Percentiles rank a stretch among this genome's conserved stretches.
Evolutionary conservation across 768 basidiomycete species (phyloP).

Genomic region (Chalciporus piperatus): DNA sequence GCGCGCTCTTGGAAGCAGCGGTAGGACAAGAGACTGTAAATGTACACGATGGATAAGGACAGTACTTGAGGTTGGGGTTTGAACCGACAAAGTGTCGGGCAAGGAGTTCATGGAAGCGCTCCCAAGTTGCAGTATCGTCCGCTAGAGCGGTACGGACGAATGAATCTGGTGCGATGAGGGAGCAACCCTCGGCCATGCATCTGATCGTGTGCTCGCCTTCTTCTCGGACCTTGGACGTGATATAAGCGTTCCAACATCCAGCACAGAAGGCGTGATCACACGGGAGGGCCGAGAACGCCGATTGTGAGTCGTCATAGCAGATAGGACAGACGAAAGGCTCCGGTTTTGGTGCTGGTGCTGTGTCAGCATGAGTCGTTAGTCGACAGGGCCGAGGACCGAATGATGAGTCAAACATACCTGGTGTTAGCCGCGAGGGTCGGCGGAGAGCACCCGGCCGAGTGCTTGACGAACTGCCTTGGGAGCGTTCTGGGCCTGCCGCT

Average conservation of each 20-base stretch:
- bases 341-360: slow-evolving; percentile 27
- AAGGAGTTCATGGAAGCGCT: slow-evolving; percentile 82
- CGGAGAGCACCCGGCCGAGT: slow-evolving; percentile 25
- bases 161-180: slow-evolving; percentile 57
- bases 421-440: slow-evolving; percentile 29
- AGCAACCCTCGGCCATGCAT: slow-evolving; percentile 82
- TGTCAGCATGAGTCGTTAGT: not conserved
- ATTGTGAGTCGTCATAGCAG: slow-evolving; percentile 81
- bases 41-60: slow-evolving; percentile 92
- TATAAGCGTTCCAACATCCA: slow-evolving; percentile 81
- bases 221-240: slow-evolving; percentile 75
- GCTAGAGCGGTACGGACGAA: slow-evolving; percentile 60
- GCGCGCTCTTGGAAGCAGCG: slow-evolving; percentile 70
- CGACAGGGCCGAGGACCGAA: not conserved
- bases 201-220: slow-evolving; percentile 71
- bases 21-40: slow-evolving; percentile 88
- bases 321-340: slow-evolving; percentile 85
- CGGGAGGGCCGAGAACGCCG: slow-evolving; percentile 66
- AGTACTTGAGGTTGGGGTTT: slow-evolving; percentile 83
- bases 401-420: slow-evolving; percentile 12
- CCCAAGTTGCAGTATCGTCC: slow-evolving; percentile 52
- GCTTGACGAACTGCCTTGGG: slow-evolving; percentile 27
- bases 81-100: slow-evolving; percentile 89
- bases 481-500: slow-evolving; percentile 31
- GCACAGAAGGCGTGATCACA: slow-evolving; percentile 87